Conservation (phyloP, 2,329 filamentous ascomycete species). For the Lasiodiplodia hormozganensis region DNA sequence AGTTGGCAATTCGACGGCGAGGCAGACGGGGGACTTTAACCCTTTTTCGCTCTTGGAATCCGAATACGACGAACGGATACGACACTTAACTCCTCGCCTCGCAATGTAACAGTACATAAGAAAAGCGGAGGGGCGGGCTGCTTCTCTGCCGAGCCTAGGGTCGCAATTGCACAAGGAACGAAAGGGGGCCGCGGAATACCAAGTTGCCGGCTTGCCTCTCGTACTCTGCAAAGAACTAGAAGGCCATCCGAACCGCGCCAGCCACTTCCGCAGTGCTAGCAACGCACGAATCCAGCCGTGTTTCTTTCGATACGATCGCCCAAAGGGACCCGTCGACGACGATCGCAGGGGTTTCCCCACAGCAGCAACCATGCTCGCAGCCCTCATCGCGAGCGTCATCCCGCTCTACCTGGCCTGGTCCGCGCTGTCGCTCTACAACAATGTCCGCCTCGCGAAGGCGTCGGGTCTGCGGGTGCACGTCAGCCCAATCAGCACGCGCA, state of each 20-base stretch:
- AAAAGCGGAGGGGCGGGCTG: background rate
- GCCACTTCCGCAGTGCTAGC: background rate
- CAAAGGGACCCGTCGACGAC: background rate
- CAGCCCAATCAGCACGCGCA: slow-evolving; percentile 11
- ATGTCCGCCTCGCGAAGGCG: background rate
- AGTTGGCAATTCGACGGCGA: background rate
- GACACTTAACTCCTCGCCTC: background rate
- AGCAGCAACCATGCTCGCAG: background rate
- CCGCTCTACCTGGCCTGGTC: slow-evolving; percentile 11
- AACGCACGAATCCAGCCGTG: background rate
- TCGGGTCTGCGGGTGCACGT: slow-evolving; percentile 5
- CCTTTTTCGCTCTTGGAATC: background rate
- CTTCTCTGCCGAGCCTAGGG: background rate
- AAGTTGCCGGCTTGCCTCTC: background rate
- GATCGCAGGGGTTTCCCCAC: background rate
- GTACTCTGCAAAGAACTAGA: background rate
- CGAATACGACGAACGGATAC: background rate
- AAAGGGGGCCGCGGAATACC: background rate
- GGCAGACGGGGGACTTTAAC: background rate
- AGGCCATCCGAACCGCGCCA: background rate
- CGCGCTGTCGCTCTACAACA: background rate
- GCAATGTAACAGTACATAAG: background rate
- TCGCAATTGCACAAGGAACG: background rate
- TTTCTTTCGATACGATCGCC: background rate
- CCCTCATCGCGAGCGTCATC: slow-evolving; percentile 10